Evolutionary conservation across 2,329 filamentous ascomycete species (phyloP), one percentile per base, ranked within the genome.

Genomic region (Beauveria sp.): DNA sequence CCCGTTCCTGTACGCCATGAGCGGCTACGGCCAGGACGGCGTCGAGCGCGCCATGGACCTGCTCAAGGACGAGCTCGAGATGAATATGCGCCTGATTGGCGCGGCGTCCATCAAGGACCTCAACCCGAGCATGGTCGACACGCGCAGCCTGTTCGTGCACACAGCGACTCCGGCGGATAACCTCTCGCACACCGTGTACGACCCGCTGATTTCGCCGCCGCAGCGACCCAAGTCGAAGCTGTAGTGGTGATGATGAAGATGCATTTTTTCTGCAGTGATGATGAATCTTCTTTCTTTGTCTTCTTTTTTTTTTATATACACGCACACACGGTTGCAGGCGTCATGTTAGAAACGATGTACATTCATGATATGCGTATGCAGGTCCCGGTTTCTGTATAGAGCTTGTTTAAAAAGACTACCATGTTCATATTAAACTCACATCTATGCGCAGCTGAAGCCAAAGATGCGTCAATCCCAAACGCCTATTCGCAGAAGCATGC

Each of bases 1-100:
- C 5, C 95, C 95, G 26, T 98, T 99, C 80, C 77, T 99, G 64
- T 99, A 93, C 72, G 93, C 95, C 70, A 98, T 99, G 93, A 90
- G 88, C 65, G 86, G 91, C 10, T 98, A 98, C 70, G 95, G 95
- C 1, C 77, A 91, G 63, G 81, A 88, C 2, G 95, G 95, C 65
- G 93, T 98, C 22, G 90, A 96, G 71, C 84, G 91, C 40, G 95
- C 95, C 38, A 96, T 98, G 89, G 89, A 92, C 75, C 78, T 96
- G 63, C 82, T 96, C 67, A 92, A 90, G 78, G 95, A 98, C 70
- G 95, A 99, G 82, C 90, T 99, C 85, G 92, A 96, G 79, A 98
- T 98, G 93, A 95, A 93, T 71, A 98, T 99, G 95, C 86, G 95
- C 7, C 79, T 99, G 65, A 91, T 99, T 67, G 95, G 95, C 10